Evolutionary conservation across 257 asterid genomes (phyloP), one percentile per base, ranked within the genome.

Genomic region (Mentha longifolia): DNA sequence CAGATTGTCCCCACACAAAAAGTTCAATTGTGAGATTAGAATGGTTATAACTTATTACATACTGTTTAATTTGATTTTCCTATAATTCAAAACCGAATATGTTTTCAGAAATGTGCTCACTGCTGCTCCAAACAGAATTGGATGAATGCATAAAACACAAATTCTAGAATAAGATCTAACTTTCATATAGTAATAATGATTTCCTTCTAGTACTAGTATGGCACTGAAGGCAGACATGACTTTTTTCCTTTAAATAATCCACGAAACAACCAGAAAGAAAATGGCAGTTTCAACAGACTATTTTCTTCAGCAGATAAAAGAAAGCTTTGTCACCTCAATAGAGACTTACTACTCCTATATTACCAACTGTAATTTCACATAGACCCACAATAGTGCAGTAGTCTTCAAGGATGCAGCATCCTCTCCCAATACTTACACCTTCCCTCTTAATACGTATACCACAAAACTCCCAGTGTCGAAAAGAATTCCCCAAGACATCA

Each of bases 241-340:
- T n/a, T n/a, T n/a, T n/a, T n/a, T 10, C 42, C 39, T 31, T 9
- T 35, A 57, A 57, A 67, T 35, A 46, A 35, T 56, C 15, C 51
- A 25, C 15, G 45, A 50, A 30, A 65, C 2, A 16, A 43, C 62
- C 62, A 57, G 10, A 4, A 7, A 20, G 20, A 20, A 37, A 39
- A 25, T 10, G 42, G 17, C 2, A 52, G 17, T 67, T 62, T 49
- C 72, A 5, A 51, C 50, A 1, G 64, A 51, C 42, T 31, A 17
- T 39, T 45, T 73, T 68, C 59, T 62, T 19, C 19, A 63, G 58
- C 69, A 57, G 25, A 62, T 19, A 56, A 49, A 47, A 60, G 13
- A 7, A 51, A 69, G 63, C 71, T 73, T 46, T 39, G 65, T 73
- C 67, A 61, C 79, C 85, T 80, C 85, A 69, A 76, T 81, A 69